Conservation (phyloP, 371 early-diverging fungal genomes). For the Zopfochytrium polystomum region DNA sequence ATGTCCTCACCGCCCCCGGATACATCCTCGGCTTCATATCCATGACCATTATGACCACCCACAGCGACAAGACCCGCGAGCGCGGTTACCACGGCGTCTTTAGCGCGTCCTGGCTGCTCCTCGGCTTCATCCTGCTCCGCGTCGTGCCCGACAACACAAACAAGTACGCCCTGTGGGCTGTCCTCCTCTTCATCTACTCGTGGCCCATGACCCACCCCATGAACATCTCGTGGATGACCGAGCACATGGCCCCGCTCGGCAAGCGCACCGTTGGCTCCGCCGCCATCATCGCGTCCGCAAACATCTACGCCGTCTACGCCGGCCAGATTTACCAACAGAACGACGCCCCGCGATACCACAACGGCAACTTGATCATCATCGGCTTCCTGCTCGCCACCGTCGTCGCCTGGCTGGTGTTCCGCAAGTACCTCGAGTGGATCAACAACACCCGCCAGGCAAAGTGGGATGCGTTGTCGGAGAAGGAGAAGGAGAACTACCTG, state of each 20-base stretch:
- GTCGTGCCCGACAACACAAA: constrained; percentile 40
- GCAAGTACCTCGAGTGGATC: constrained; percentile 10
- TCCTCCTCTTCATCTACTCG: constrained; percentile 23
- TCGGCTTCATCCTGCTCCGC: constrained; percentile 43
- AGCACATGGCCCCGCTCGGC: constrained; percentile 15
- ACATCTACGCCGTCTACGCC: constrained; percentile 14
- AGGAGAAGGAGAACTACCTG: constrained; percentile 22
- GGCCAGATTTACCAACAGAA: constrained; percentile 17
- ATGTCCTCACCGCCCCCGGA: constrained; percentile 53
- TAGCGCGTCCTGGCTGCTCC: constrained; percentile 36
- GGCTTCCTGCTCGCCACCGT: constrained; percentile 10
- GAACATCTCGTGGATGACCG: constrained; percentile 19
- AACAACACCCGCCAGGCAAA: background rate
- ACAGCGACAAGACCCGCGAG: constrained; percentile 44
- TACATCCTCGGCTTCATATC: constrained; percentile 43
- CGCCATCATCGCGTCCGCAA: constrained; percentile 15
- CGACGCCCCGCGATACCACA: constrained; percentile 42
- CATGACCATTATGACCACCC: constrained; percentile 46
- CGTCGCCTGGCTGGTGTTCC: constrained; percentile 14
- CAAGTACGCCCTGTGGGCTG: constrained; percentile 43
- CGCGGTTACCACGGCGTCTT: constrained; percentile 38
- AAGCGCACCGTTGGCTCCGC: constrained; percentile 21
- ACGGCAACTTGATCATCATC: constrained; percentile 40
- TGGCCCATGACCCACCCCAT: constrained; percentile 9
- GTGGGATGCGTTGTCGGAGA: constrained; percentile 21